Evolutionary conservation across 1,284 basidiomycete species (phyloP).

Genomic region (Apiotrichum laibachii): DNA sequence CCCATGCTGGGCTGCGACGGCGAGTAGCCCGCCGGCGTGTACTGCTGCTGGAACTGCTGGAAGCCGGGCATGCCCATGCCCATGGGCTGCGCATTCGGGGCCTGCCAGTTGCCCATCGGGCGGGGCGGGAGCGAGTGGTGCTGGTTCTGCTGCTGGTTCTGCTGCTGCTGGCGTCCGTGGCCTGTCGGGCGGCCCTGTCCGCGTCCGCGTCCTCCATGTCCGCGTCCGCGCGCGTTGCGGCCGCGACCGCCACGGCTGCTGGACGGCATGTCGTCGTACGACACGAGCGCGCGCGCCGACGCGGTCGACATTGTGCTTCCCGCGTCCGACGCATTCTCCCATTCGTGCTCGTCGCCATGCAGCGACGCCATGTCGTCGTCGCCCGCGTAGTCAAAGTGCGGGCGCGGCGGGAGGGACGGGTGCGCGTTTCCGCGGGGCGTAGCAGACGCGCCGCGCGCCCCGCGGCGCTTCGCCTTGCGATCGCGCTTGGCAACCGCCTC

Average conservation of each 20-base stretch:
- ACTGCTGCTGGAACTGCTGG: conserved; percentile 5
- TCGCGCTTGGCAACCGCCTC: conserved; percentile 54
- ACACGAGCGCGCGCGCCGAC: conserved; percentile 12
- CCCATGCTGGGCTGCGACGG: conserved; percentile 14
- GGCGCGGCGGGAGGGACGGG: conserved; percentile 28
- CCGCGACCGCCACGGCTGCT: conserved; percentile 18
- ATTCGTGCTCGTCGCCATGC: conserved; percentile 29
- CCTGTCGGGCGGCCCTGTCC: conserved; percentile 1
- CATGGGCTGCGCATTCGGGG: not conserved
- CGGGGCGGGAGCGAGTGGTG: conserved; percentile 9
- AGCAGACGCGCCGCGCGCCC: conserved; percentile 6
- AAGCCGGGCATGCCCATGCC: not conserved
- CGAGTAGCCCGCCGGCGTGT: conserved; percentile 15
- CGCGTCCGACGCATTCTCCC: conserved; percentile 23
- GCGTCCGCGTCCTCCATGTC: not conserved
- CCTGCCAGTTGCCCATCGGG: conserved; percentile 4
- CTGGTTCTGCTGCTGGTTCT: not conserved
- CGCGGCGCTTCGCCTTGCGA: conserved; percentile 12
- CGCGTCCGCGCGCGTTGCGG: conserved; percentile 28
- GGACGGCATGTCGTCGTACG: conserved; percentile 22
- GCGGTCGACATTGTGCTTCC: conserved; percentile 2
- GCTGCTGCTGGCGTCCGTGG: not conserved
- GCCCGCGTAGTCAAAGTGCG: conserved; percentile 45
- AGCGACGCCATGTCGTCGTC: conserved; percentile 22
- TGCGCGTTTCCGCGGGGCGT: not conserved